Percentiles rank a stretch among this genome's conserved stretches.
These are phyloP conservation scores for Russula abietina DNA, from an alignment of 768 basidiomycete genomes.

Conservation along the genomic window DNA sequence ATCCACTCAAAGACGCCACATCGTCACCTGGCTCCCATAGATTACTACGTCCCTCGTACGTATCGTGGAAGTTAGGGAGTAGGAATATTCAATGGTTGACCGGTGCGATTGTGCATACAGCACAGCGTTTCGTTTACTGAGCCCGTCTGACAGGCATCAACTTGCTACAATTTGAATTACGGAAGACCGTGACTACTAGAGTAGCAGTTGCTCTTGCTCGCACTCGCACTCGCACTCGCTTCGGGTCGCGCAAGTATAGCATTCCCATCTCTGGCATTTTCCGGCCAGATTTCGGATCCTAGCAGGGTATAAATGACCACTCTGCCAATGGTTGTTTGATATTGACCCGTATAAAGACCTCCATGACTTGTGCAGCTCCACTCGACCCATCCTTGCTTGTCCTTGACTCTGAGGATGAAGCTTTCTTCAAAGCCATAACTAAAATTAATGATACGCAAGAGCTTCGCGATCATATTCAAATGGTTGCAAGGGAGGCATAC, in stretches of 20 bases:
- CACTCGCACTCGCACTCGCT: background rate
- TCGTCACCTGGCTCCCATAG: too few species aligned
- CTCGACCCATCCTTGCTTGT: constrained; percentile 16
- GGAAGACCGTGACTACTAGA: background rate
- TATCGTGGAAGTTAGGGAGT: too few species aligned
- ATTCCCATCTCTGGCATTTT: background rate
- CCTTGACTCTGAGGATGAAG: constrained; percentile 1
- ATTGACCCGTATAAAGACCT: background rate
- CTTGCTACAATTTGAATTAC: background rate
- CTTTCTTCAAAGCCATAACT: constrained; percentile 11
- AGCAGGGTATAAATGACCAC: background rate
- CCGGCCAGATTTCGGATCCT: background rate
- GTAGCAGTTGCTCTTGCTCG: too few species aligned
- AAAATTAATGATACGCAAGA: constrained; percentile 4
- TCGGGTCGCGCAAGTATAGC: background rate
- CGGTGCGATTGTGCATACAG: too few species aligned
- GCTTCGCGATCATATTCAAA: constrained; percentile 12
- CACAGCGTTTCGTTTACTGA: background rate
- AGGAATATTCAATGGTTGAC: too few species aligned
- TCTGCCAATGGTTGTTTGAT: background rate
- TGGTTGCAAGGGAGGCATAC: constrained; percentile 13
- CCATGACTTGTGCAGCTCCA: background rate
- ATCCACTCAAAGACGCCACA: too few species aligned
- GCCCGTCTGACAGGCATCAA: background rate
- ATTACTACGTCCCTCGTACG: too few species aligned